Conservation (phyloP, 257 asterid genomes). For the Vinca minor region DNA sequence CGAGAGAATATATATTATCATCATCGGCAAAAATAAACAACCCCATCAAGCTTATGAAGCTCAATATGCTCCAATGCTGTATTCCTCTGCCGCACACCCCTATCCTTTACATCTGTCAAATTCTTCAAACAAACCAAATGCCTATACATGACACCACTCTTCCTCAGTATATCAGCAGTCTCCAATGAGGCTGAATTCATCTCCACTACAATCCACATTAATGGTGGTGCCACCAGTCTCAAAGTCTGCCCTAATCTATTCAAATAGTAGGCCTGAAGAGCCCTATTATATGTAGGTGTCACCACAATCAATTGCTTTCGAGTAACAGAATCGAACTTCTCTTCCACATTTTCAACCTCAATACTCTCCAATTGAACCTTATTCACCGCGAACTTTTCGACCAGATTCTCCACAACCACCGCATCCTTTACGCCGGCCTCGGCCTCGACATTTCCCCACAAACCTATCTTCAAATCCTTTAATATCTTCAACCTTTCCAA, state of each 20-base stretch:
- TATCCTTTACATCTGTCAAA: slow-evolving; percentile 57
- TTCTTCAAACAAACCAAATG: slow-evolving; percentile 67
- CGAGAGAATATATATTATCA: slow-evolving; percentile 68
- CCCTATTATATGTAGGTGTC: slow-evolving; percentile 68
- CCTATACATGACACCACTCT: slow-evolving; percentile 66
- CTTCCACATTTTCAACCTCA: slow-evolving; percentile 20
- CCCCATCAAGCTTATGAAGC: slow-evolving; percentile 78
- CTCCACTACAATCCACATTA: slow-evolving; percentile 96
- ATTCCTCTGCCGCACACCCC: slow-evolving; percentile 83
- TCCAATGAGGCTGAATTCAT: slow-evolving; percentile 63
- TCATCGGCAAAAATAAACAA: slow-evolving; percentile 92
- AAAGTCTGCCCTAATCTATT: slow-evolving; percentile 77
- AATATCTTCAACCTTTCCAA: slow-evolving; percentile 38
- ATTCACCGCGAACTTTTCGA: slow-evolving; percentile 29
- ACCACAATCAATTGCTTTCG: slow-evolving; percentile 66
- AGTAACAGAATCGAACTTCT: slow-evolving; percentile 32
- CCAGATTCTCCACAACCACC: slow-evolving; percentile 24
- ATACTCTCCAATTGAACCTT: slow-evolving; percentile 31
- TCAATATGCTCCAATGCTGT: slow-evolving; percentile 80
- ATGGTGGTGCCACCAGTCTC: slow-evolving; percentile 64
- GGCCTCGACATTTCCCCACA: slow-evolving; percentile 17
- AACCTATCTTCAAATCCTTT: slow-evolving; percentile 36
- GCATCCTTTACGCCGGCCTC: slow-evolving; percentile 17
- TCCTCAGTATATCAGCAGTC: slow-evolving; percentile 74
- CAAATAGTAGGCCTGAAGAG: slow-evolving; percentile 66